phyloP scores from a whole-genome alignment of 129 eudicot genomes.

The Daucus carota region DH1_v3.0 NC_030383.2:5820001-5820500 shows the following conservation, averaged over 20 bases:
- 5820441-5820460: too few relatives aligned
- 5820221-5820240: not conserved
- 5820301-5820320: not conserved
- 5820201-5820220: not conserved
- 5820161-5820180: not conserved
- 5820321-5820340: too few relatives aligned
- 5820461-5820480: not conserved
- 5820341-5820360: not conserved
- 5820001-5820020: too few relatives aligned
- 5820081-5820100: not conserved
- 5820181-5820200: not conserved
- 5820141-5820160: not conserved
- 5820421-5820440: too few relatives aligned
- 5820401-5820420: not conserved
- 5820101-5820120: not conserved
- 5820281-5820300: not conserved
- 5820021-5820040: not conserved
- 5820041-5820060: not conserved
- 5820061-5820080: not conserved
- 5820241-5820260: conserved; percentile 1
- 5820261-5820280: conserved; percentile 4
- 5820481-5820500: not conserved
- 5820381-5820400: not conserved
- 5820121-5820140: not conserved
- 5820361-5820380: not conserved